These are phyloP conservation scores for Tieghemostelium lacteum DNA, from an alignment of 78 protist species.

Conservation along the genomic window DNA sequence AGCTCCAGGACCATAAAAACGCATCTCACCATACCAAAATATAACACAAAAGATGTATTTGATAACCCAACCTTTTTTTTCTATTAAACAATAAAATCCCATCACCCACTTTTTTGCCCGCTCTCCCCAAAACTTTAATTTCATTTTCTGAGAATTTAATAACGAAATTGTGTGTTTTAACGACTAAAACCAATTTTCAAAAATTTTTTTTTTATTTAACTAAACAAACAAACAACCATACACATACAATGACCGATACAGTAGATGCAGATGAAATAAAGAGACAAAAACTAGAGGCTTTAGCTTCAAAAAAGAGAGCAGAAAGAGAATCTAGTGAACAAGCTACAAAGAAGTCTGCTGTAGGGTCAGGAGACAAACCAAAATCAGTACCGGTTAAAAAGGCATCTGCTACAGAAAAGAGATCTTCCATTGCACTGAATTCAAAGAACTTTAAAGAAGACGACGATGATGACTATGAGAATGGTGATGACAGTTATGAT, in stretches of 20 bases:
- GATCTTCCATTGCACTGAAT: constrained; percentile 12
- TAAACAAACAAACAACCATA: too few relatives aligned
- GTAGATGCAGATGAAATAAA: neutral
- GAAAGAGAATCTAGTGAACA: neutral
- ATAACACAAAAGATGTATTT: too few relatives aligned
- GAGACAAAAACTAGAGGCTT: neutral
- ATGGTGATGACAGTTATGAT: constrained; percentile 7
- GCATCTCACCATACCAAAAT: neutral
- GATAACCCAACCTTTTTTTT: too few relatives aligned
- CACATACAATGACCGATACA: too few relatives aligned
- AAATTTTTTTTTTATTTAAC: too few relatives aligned
- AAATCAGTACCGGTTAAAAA: neutral
- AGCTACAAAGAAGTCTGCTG: neutral
- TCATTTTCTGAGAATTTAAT: too few relatives aligned
- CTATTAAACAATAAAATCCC: too few relatives aligned
- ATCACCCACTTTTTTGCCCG: too few relatives aligned
- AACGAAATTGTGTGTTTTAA: too few relatives aligned
- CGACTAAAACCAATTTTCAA: too few relatives aligned
- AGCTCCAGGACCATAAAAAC: constrained; percentile 12
- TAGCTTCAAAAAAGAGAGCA: neutral
- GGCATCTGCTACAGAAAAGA: neutral
- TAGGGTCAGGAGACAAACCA: too few relatives aligned
- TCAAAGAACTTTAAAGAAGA: constrained; percentile 20
- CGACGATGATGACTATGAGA: constrained; percentile 8
- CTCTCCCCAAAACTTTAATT: too few relatives aligned